A percentile compares a stretch with the other conserved stretches of the same genome.
These are phyloP conservation scores for Talaromyces sp. DNA, from an alignment of 2,329 filamentous ascomycete genomes.

Conservation along the genomic window DNA sequence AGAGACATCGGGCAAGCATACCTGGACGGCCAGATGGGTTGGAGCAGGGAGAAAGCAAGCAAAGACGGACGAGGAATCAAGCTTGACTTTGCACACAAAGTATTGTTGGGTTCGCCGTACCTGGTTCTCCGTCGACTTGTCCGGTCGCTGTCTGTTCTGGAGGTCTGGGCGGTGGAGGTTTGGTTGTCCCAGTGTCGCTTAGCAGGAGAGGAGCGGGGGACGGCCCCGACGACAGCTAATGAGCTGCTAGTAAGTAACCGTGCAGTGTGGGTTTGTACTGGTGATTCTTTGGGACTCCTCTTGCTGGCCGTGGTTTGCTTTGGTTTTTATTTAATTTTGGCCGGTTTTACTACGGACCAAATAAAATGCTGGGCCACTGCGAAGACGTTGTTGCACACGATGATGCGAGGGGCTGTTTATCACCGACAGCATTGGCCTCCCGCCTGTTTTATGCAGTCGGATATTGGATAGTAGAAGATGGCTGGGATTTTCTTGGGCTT, in stretches of 20 bases:
- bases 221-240: conserved; percentile 8
- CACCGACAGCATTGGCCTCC: not conserved
- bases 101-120: not conserved
- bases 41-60: conserved; percentile 12
- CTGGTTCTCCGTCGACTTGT: conserved; percentile 21
- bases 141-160: conserved; percentile 14
- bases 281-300: not conserved
- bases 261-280: not conserved
- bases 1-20: conserved; percentile 5
- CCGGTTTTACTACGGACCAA: not conserved
- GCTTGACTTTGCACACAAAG: not conserved
- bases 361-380: too few relatives aligned
- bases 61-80: conserved; percentile 3
- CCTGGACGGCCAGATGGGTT: conserved; percentile 2
- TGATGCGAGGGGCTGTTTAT: not conserved
- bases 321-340: too few relatives aligned
- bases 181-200: conserved; percentile 36
- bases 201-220: conserved; percentile 34
- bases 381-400: not conserved
- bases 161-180: conserved; percentile 12
- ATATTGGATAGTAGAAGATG: not conserved
- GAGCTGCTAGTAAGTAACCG: not conserved
- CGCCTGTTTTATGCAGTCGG: not conserved
- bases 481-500: not conserved
- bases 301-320: not conserved